phyloP scores from a whole-genome alignment of 139 green algal genomes.

The Nannochloris sp. region DNA sequence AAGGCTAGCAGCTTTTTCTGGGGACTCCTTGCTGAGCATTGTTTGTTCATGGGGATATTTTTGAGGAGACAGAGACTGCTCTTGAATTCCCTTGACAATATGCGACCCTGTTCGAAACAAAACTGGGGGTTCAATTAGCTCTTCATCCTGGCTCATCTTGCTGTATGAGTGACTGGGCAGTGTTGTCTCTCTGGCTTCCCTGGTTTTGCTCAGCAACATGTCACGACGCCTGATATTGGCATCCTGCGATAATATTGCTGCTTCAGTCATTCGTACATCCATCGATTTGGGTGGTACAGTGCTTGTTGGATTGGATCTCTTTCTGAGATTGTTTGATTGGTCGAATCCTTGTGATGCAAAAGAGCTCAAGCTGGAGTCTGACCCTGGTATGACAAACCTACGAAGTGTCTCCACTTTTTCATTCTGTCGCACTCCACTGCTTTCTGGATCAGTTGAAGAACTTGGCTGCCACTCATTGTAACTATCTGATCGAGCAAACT shows the following conservation, averaged over 20 bases:
- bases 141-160: conserved; percentile 1
- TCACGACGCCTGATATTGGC: background rate
- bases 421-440: too few relatives aligned
- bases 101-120: conserved; percentile 5
- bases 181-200: conserved; percentile 5
- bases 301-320: conserved; percentile 1
- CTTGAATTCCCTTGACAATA: background rate
- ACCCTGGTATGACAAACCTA: too few relatives aligned
- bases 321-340: background rate
- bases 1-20: background rate
- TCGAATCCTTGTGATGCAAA: background rate
- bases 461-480: background rate
- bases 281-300: background rate
- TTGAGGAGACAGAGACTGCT: background rate
- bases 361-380: background rate
- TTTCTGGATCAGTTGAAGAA: too few relatives aligned
- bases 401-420: too few relatives aligned
- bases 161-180: background rate
- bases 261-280: background rate
- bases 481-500: background rate
- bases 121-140: conserved; percentile 2
- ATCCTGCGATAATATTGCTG: background rate
- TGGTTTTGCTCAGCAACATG: background rate
- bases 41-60: too few relatives aligned
- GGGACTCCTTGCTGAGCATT: background rate